Conservation (phyloP, 768 basidiomycete genomes). For the Phaffia australis region DNA sequence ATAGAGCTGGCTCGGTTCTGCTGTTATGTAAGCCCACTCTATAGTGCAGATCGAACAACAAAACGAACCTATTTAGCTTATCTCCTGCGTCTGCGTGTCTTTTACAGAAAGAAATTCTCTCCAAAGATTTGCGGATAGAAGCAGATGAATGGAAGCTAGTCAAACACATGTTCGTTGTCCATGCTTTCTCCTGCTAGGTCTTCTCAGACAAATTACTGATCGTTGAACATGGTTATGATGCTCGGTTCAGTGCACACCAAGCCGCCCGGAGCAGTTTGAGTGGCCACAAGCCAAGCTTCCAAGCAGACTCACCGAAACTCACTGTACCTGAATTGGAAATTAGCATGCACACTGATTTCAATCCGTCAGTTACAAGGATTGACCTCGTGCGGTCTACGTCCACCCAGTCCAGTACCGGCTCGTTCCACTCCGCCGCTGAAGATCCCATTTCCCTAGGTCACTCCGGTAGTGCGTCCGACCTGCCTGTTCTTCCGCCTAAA, state of each 20-base stretch:
- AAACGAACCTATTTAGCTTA: too few species aligned
- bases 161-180: slow-evolving; percentile 10
- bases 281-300: neutral
- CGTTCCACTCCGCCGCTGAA: slow-evolving; percentile 17
- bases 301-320: neutral
- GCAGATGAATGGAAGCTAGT: slow-evolving; percentile 13
- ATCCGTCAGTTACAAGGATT: neutral
- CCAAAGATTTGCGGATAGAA: slow-evolving; percentile 15
- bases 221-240: too few species aligned
- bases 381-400: neutral
- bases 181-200: too few species aligned
- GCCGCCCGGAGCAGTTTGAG: slow-evolving; percentile 10
- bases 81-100: too few species aligned
- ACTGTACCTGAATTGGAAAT: slow-evolving; percentile 18
- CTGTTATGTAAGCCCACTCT: slow-evolving; percentile 1
- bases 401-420: slow-evolving; percentile 5
- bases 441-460: neutral
- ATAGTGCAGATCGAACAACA: too few species aligned
- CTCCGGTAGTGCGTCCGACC: neutral
- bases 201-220: too few species aligned
- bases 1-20: slow-evolving; percentile 43
- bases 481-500: neutral
- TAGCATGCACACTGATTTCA: slow-evolving; percentile 11
- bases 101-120: slow-evolving; percentile 11
- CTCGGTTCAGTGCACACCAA: slow-evolving; percentile 18